Evolutionary conservation across 1,139 yeast species (phyloP), one percentile per base, ranked within the genome.

Genomic region (Kodamaea sp.): DNA sequence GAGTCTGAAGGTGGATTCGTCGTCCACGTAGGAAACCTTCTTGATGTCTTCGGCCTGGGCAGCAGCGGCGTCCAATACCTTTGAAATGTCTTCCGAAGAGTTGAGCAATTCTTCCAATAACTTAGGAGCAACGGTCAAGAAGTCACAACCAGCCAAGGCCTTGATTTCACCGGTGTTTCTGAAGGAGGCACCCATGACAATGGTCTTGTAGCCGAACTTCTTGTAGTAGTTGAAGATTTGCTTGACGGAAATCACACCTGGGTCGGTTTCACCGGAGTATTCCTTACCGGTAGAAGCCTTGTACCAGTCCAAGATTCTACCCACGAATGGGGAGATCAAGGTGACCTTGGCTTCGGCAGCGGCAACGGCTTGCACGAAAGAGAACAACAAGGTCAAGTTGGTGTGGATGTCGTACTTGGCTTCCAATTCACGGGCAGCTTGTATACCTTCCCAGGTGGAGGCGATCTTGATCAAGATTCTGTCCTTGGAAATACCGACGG

Each of bases 141-240:
- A 94, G 67, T 92, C 99, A 62, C 88, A 85, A 67, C 98, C 99
- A 47, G 98, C 97, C 57, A 92, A 78, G 53, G 95, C 96, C 71
- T 83, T 85, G 72, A 92, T 89, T 75, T 92, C 98, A 51, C 94
- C 97, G 48, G 76, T 71, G 78, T 90, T 94, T 83, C 99, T 90
- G 90, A 92, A 92, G 41, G 97, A 90, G 45, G 99, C 99, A 70
- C 98, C 99, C 98, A 92, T 92, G 60, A 92, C 98, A 64, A 92
- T 90, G 68, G 98, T 92, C 59, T 92, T 77, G 82, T 92, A 92
- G 53, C 83, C 94, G 69, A 67, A 88, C 76, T 92, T 92, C 83
- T 92, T 92, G 86, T 92, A 92, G 83, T 92, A 92, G 85, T 90
- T 86, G 87, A 66, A 92, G 66, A 92, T 92, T 43, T 61, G 62